phyloP scores from a whole-genome alignment of 192 early-diverging fungal genomes.

The Phlyctochytrium arcticum region DNA sequence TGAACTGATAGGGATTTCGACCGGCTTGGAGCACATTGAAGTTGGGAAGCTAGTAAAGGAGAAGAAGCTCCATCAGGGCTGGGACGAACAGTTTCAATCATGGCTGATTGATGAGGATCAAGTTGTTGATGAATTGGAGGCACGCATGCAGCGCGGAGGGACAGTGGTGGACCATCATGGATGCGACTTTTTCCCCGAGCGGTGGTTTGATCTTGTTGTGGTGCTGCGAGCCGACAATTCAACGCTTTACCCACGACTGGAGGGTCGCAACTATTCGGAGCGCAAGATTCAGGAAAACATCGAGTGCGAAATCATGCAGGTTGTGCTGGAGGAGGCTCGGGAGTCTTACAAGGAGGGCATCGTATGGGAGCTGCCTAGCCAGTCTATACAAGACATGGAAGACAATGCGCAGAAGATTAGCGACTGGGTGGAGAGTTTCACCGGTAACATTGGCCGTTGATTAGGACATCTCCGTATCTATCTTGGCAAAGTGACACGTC shows the following conservation, averaged over 20 bases:
- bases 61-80: constrained; percentile 80
- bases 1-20: constrained; percentile 73
- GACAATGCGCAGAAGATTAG: constrained; percentile 79
- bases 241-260: constrained; percentile 76
- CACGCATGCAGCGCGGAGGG: constrained; percentile 71
- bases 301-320: constrained; percentile 97
- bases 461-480: no score
- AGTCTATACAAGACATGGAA: constrained; percentile 88
- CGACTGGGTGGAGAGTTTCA: constrained; percentile 43
- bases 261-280: constrained; percentile 69
- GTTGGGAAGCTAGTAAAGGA: constrained; percentile 86
- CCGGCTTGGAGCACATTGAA: constrained; percentile 73
- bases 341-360: constrained; percentile 79
- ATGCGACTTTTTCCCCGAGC: constrained; percentile 93
- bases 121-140: constrained; percentile 90
- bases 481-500: no score
- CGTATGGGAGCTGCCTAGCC: constrained; percentile 74
- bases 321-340: constrained; percentile 82
- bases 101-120: constrained; percentile 87
- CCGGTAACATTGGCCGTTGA: no score
- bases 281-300: constrained; percentile 92
- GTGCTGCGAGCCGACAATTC: constrained; percentile 78
- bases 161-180: constrained; percentile 92
- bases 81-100: constrained; percentile 80
- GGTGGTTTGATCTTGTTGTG: constrained; percentile 96